Evolutionary conservation across 2,329 filamentous ascomycete species (phyloP).

Genomic region (Aspergillus sp.): DNA sequence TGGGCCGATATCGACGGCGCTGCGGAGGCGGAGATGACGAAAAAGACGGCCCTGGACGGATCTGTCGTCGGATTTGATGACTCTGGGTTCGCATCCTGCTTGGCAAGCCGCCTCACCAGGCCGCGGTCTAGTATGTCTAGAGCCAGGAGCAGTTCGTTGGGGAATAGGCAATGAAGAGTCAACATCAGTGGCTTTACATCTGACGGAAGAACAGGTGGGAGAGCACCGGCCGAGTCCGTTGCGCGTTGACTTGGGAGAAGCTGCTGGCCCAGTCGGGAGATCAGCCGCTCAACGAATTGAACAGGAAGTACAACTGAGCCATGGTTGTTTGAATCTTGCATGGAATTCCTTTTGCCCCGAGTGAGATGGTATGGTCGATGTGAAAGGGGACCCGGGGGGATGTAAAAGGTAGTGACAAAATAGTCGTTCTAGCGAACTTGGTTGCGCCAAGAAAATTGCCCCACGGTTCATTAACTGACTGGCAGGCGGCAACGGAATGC

Average conservation of each 20-base stretch:
- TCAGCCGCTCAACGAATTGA: slow-evolving; percentile 23
- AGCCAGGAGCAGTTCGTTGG: slow-evolving; percentile 75
- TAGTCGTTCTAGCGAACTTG: too few relatives aligned
- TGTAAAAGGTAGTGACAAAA: too few relatives aligned
- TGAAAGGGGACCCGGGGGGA: too few relatives aligned
- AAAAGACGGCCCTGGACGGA: slow-evolving; percentile 48
- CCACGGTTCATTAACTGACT: too few relatives aligned
- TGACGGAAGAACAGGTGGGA: slow-evolving; percentile 22
- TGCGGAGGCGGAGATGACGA: slow-evolving; percentile 62
- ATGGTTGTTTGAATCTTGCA: background rate
- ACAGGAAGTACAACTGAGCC: background rate
- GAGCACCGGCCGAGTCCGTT: slow-evolving; percentile 9
- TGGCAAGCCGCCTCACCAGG: slow-evolving; percentile 61
- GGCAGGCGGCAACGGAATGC: too few relatives aligned
- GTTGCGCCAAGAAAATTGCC: too few relatives aligned
- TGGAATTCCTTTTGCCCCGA: background rate
- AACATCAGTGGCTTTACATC: slow-evolving; percentile 60
- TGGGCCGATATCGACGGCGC: slow-evolving; percentile 12
- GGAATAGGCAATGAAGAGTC: slow-evolving; percentile 82
- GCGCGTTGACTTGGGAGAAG: background rate
- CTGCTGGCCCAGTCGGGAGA: slow-evolving; percentile 19
- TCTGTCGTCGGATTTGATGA: background rate
- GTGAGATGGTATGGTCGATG: too few relatives aligned
- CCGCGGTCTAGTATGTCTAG: slow-evolving; percentile 82
- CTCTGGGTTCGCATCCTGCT: slow-evolving; percentile 3